These are phyloP conservation scores for Microsporum audouinii DNA, from an alignment of 2,329 filamentous ascomycete species.

Conservation along the genomic window DNA sequence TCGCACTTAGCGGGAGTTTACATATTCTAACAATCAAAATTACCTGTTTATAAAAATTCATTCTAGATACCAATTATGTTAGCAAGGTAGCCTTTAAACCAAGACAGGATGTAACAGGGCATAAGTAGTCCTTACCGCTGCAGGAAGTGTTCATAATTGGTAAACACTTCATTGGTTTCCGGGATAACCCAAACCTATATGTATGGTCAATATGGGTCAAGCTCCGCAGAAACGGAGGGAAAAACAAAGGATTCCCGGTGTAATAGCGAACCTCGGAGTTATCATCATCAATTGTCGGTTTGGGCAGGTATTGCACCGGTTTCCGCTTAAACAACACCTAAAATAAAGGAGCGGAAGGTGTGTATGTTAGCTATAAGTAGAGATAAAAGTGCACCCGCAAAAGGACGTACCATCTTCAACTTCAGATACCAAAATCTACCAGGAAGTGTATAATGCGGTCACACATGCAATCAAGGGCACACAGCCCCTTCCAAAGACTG, in stretches of 20 bases:
- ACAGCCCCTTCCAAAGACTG: conserved; percentile 1
- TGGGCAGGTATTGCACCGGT: conserved; percentile 70
- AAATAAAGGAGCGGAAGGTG: not conserved
- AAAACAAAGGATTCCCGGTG: not conserved
- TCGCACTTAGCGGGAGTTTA: conserved; percentile 4
- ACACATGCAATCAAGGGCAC: not conserved
- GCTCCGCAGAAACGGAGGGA: not conserved
- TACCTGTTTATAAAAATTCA: conserved; percentile 91
- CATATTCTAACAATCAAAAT: not conserved
- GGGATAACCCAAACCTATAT: conserved; percentile 79
- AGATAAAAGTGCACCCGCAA: not conserved
- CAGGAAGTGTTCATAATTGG: conserved; percentile 77
- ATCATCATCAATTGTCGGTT: conserved; percentile 64
- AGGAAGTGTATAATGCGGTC: not conserved
- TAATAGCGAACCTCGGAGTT: conserved; percentile 59
- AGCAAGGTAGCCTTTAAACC: conserved; percentile 8
- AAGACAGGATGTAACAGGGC: conserved; percentile 14
- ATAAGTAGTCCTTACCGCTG: conserved; percentile 53
- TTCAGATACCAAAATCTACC: not conserved
- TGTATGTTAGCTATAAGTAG: not conserved
- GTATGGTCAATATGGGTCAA: conserved; percentile 13
- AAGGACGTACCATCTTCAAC: not conserved
- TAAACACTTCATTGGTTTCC: conserved; percentile 82
- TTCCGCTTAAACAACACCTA: conserved; percentile 96
- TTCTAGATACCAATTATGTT: conserved; percentile 39